Evolutionary conservation across 2,329 filamentous ascomycete species (phyloP).

Genomic region (Fusarium kyushuense): DNA sequence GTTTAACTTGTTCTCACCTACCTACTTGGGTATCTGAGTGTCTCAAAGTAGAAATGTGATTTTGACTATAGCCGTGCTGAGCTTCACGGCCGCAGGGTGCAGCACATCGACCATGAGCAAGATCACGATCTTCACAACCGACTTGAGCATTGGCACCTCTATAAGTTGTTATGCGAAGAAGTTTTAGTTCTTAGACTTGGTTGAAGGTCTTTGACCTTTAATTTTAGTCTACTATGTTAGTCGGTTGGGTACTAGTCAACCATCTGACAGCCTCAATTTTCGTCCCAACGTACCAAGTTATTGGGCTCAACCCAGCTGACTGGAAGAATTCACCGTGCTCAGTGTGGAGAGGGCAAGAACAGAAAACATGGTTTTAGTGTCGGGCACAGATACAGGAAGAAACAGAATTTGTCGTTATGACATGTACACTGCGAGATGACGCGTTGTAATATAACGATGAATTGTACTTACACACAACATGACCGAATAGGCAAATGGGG

Average conservation of each 20-base stretch:
- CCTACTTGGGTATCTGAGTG: not conserved
- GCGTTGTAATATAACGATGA: constrained; percentile 27
- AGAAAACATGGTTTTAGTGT: not conserved
- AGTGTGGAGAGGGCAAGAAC: constrained; percentile 15
- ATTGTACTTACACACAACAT: constrained; percentile 19
- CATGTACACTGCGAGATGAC: constrained; percentile 36
- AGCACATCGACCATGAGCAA: constrained; percentile 16
- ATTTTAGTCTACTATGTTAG: not conserved
- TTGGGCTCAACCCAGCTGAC: constrained; percentile 15
- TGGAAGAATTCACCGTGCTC: constrained; percentile 16
- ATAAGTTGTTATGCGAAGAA: constrained; percentile 28
- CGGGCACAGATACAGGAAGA: constrained; percentile 6
- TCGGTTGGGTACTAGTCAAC: not conserved
- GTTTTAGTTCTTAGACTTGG: not conserved
- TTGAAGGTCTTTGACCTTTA: not conserved
- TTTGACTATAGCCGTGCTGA: constrained; percentile 40
- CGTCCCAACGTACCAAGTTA: constrained; percentile 14
- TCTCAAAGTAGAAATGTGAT: constrained; percentile 42
- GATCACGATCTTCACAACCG: constrained; percentile 19
- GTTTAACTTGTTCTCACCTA: constrained; percentile 7
- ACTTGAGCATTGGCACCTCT: constrained; percentile 24
- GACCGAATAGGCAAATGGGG: constrained; percentile 38
- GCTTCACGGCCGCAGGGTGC: constrained; percentile 45
- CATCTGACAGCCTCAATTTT: constrained; percentile 20
- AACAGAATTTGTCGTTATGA: constrained; percentile 24